These are phyloP conservation scores for Yamadazyma sp. DNA, from an alignment of 805 yeast species.

Conservation along the genomic window DNA sequence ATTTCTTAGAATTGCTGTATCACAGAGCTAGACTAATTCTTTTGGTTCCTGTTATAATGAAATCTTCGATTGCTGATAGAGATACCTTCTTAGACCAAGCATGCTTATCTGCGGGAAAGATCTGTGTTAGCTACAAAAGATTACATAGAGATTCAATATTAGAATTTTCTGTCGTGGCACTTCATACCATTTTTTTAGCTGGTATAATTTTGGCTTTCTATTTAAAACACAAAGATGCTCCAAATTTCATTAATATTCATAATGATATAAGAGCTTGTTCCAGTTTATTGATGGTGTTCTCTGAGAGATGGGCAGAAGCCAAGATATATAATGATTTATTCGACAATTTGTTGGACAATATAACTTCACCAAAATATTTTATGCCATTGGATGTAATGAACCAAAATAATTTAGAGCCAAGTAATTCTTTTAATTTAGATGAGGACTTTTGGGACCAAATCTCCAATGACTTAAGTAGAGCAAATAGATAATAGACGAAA, in stretches of 20 bases:
- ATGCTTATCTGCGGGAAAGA: constrained; percentile 12
- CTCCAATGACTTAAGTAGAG: not conserved
- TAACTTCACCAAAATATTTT: not conserved
- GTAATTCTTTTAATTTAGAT: not conserved
- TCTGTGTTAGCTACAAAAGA: constrained; percentile 11
- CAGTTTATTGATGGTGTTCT: constrained; percentile 10
- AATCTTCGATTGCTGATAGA: constrained; percentile 2
- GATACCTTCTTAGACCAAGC: constrained; percentile 10
- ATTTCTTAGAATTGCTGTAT: constrained; percentile 11
- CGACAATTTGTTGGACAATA: constrained; percentile 7
- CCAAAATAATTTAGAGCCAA: not conserved
- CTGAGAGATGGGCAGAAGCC: constrained; percentile 15
- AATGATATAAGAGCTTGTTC: constrained; percentile 13
- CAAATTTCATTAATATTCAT: constrained; percentile 10
- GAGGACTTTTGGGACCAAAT: constrained; percentile 16
- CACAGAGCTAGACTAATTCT: constrained; percentile 12
- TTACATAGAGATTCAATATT: constrained; percentile 11
- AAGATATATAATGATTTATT: constrained; percentile 11
- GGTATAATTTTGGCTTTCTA: constrained; percentile 13
- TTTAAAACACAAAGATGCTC: constrained; percentile 6
- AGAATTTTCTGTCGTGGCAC: constrained; percentile 14
- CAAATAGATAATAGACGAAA: not conserved
- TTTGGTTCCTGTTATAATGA: constrained; percentile 10
- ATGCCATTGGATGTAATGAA: not conserved
- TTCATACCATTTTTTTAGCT: constrained; percentile 14